Evolutionary conservation across 2,329 filamentous ascomycete species (phyloP).

Genomic region (Trematosphaeria pertusa): DNA sequence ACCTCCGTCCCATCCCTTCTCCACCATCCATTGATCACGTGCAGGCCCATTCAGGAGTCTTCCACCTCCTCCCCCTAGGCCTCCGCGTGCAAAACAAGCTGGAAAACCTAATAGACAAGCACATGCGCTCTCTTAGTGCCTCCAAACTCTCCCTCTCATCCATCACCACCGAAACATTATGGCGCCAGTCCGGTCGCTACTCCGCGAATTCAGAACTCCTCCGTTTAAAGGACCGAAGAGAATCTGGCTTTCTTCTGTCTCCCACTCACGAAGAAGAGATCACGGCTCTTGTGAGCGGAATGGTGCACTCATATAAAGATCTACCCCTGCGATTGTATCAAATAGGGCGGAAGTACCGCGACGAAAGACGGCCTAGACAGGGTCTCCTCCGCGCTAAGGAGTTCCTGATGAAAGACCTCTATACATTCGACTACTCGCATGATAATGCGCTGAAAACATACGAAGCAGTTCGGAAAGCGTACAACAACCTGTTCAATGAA

Average conservation of each 20-base stretch:
- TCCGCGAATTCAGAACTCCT: constrained; percentile 83
- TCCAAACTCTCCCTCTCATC: constrained; percentile 84
- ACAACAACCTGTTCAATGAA: constrained; percentile 79
- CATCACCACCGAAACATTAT: constrained; percentile 83
- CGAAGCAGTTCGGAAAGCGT: constrained; percentile 73
- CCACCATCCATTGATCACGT: constrained; percentile 24
- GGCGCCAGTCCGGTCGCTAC: constrained; percentile 84
- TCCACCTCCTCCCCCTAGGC: constrained; percentile 89
- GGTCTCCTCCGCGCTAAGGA: constrained; percentile 87
- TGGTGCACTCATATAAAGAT: constrained; percentile 82
- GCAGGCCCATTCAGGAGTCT: constrained; percentile 85
- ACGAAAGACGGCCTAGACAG: constrained; percentile 87
- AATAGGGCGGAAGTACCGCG: constrained; percentile 91
- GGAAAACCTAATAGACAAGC: constrained; percentile 82
- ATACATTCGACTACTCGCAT: constrained; percentile 82
- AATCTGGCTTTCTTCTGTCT: constrained; percentile 75
- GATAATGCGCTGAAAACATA: constrained; percentile 82
- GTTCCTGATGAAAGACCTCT: constrained; percentile 98
- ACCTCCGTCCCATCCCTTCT: background rate
- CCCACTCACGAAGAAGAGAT: constrained; percentile 98
- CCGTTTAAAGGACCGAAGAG: constrained; percentile 78
- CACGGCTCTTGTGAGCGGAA: constrained; percentile 76
- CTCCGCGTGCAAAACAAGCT: constrained; percentile 88
- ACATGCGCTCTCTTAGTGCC: constrained; percentile 83
- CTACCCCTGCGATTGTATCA: constrained; percentile 90